Percentiles rank a stretch among this genome's conserved stretches.
These are phyloP conservation scores for Citrullus colocynthis DNA, from an alignment of 306 rosid species.

Conservation along the genomic window DNA sequence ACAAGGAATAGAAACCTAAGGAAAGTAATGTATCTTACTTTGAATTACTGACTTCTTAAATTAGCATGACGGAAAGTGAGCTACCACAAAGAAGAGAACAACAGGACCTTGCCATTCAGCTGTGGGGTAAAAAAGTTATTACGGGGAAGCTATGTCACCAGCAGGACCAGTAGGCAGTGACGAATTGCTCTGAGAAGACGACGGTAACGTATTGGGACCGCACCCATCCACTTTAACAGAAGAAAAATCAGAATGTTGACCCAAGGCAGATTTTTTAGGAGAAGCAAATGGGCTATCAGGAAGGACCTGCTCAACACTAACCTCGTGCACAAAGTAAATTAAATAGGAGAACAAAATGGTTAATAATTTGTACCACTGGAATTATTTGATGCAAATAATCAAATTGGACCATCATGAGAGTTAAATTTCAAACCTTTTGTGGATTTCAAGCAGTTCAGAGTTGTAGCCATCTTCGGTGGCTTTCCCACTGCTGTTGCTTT, in stretches of 20 bases:
- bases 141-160: conserved; percentile 27
- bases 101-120: conserved; percentile 36
- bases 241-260: conserved; percentile 26
- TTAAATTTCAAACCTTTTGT: conserved; percentile 27
- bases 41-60: conserved; percentile 3
- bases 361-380: background rate
- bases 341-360: background rate
- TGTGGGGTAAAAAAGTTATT: conserved; percentile 10
- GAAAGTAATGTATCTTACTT: conserved; percentile 12
- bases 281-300: conserved; percentile 79
- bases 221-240: conserved; percentile 13
- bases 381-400: conserved; percentile 4
- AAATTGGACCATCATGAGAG: background rate
- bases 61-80: background rate
- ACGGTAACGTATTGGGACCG: conserved; percentile 20
- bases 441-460: conserved; percentile 23
- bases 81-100: conserved; percentile 7
- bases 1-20: conserved; percentile 18
- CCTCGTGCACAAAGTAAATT: background rate
- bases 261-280: conserved; percentile 52
- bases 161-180: conserved; percentile 17
- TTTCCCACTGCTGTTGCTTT: conserved; percentile 17
- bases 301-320: conserved; percentile 66
- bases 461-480: conserved; percentile 20
- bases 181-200: conserved; percentile 18